Conservation (phyloP, 306 rosid species). For the Lablab purpureus region DNA sequence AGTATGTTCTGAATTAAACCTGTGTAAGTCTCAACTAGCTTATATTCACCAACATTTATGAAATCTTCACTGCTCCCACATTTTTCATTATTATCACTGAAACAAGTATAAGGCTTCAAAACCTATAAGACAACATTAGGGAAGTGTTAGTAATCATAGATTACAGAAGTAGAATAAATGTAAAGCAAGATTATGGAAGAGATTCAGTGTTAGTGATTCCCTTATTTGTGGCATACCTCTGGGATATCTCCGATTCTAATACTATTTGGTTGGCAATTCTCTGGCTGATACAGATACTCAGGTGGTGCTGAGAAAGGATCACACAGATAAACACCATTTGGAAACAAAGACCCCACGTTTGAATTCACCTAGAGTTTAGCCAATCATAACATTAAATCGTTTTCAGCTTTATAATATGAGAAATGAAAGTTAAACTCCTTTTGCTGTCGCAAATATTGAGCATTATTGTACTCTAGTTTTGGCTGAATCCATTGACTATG, state of each 20-base stretch:
- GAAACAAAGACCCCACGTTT: conserved; percentile 46
- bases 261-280: conserved; percentile 58
- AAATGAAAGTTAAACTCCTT: conserved; percentile 20
- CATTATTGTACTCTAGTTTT: not conserved
- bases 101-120: conserved; percentile 56
- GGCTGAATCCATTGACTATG: not conserved
- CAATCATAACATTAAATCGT: not conserved
- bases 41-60: conserved; percentile 44
- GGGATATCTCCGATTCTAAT: conserved; percentile 73
- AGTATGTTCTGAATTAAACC: conserved; percentile 65
- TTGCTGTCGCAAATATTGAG: not conserved
- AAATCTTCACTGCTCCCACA: conserved; percentile 48
- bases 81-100: conserved; percentile 38
- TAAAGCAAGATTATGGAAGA: not conserved
- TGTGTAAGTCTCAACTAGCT: conserved; percentile 56
- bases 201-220: not conserved
- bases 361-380: conserved; percentile 61
- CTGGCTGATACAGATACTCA: conserved; percentile 59
- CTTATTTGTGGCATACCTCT: conserved; percentile 51
- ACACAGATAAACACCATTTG: conserved; percentile 52
- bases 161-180: not conserved
- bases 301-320: conserved; percentile 86
- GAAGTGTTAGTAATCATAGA: not conserved
- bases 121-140: conserved; percentile 51
- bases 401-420: not conserved